Evolutionary conservation across 1,139 yeast species (phyloP).

Genomic region (Yamadazyma aaseri): DNA sequence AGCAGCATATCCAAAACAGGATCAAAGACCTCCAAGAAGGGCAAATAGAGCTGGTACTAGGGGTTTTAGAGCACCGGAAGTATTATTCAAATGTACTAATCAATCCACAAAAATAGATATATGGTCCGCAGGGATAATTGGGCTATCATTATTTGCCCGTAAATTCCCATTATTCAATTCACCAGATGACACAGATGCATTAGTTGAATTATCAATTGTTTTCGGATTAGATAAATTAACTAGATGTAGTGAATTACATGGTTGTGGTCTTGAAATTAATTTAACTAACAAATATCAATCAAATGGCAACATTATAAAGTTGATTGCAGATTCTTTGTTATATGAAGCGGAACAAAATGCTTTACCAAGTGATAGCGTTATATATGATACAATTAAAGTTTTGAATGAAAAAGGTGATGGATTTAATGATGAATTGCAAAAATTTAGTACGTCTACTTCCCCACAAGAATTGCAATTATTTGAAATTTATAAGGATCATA

Average conservation of each 20-base stretch:
- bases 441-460: conserved; percentile 12
- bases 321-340: conserved; percentile 29
- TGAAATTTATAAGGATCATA: conserved; percentile 41
- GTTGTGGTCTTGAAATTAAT: conserved; percentile 78
- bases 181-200: conserved; percentile 88
- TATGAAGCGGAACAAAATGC: conserved; percentile 35
- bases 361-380: conserved; percentile 40
- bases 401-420: conserved; percentile 23
- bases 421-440: conserved; percentile 9
- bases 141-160: conserved; percentile 67
- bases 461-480: conserved; percentile 24
- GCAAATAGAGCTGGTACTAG: conserved; percentile 98
- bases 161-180: conserved; percentile 88
- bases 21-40: conserved; percentile 81
- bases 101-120: conserved; percentile 82
- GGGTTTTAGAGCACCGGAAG: conserved; percentile 96
- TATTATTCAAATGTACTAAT: conserved; percentile 79
- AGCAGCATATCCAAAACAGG: conserved; percentile 78
- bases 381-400: conserved; percentile 35
- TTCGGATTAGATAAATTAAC: conserved; percentile 78
- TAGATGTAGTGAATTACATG: conserved; percentile 81
- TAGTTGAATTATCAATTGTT: conserved; percentile 78
- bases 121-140: conserved; percentile 91
- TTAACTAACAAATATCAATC: conserved; percentile 14
- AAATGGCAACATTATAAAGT: conserved; percentile 33